Evolutionary conservation across 345 rosid genomes (phyloP).

Genomic region (Syzygium oleosum): DNA sequence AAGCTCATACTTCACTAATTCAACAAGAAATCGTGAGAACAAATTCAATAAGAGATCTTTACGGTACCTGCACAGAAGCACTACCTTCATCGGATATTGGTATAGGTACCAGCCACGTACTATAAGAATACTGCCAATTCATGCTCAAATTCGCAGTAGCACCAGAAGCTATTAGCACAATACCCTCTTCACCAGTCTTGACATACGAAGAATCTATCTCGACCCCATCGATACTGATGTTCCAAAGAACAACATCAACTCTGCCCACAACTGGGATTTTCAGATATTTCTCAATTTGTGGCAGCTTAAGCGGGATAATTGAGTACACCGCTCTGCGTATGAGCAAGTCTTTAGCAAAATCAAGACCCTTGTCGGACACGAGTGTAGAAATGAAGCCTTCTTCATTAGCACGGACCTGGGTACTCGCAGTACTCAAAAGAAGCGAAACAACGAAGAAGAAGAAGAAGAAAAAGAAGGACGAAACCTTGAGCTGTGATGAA

Average conservation of each 20-base stretch:
- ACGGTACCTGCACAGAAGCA: constrained; percentile 50
- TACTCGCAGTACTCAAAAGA: constrained; percentile 18
- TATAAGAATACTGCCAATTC: constrained; percentile 69
- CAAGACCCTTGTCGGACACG: constrained; percentile 46
- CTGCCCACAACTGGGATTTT: constrained; percentile 58
- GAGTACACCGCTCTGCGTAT: constrained; percentile 43
- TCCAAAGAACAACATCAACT: constrained; percentile 39
- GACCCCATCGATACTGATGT: constrained; percentile 36
- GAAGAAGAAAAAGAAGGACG: constrained; percentile 3
- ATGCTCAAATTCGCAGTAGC: constrained; percentile 57
- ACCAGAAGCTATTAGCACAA: constrained; percentile 41
- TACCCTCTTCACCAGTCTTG: constrained; percentile 37
- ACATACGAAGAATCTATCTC: constrained; percentile 35
- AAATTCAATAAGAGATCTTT: not conserved
- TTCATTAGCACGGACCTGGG: constrained; percentile 29
- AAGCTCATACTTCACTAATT: not conserved
- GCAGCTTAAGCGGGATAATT: constrained; percentile 50
- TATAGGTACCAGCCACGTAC: constrained; percentile 36
- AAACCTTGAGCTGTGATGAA: not conserved
- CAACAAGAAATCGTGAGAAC: not conserved
- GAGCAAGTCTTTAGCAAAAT: constrained; percentile 50
- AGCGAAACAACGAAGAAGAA: constrained; percentile 14
- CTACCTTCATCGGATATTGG: constrained; percentile 50
- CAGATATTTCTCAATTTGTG: constrained; percentile 39
- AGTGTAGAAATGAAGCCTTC: constrained; percentile 40